Percentiles rank a stretch among this genome's conserved stretches.
phyloP scores from a whole-genome alignment of 192 early-diverging fungal genomes.

The Podila minutissima region DNA sequence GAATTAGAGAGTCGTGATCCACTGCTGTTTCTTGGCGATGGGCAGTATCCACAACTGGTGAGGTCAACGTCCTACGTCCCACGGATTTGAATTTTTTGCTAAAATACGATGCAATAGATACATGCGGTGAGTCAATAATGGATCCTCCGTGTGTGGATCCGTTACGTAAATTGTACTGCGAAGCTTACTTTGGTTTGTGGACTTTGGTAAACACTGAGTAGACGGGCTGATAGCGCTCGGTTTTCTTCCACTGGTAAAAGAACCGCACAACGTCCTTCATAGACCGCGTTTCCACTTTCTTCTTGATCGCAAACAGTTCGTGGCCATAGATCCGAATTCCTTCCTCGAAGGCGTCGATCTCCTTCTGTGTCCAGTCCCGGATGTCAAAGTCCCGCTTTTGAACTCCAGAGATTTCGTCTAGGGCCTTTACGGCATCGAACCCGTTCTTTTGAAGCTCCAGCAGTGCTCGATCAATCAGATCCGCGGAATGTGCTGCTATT shows the following conservation, averaged over 20 bases:
- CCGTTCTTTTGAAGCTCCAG: slow-evolving; percentile 56
- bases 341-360: slow-evolving; percentile 68
- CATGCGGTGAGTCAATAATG: no score
- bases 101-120: background rate
- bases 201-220: slow-evolving; percentile 69
- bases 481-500: slow-evolving; percentile 61
- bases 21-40: slow-evolving; percentile 20
- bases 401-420: slow-evolving; percentile 58
- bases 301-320: slow-evolving; percentile 71
- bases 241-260: slow-evolving; percentile 68
- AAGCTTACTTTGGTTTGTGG: slow-evolving; percentile 62
- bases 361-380: slow-evolving; percentile 64
- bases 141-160: no score
- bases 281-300: slow-evolving; percentile 54
- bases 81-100: slow-evolving; percentile 60
- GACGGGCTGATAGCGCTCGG: slow-evolving; percentile 66
- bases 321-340: slow-evolving; percentile 70
- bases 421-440: slow-evolving; percentile 68
- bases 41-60: slow-evolving; percentile 22
- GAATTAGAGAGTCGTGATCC: slow-evolving; percentile 46
- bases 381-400: slow-evolving; percentile 61
- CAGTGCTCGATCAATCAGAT: slow-evolving; percentile 73
- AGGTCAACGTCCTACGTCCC: slow-evolving; percentile 26
- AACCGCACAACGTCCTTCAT: slow-evolving; percentile 70
- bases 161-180: background rate